Evolutionary conservation across 148 eudicot species (phyloP), one percentile per base, ranked within the genome.

Genomic region (Camellia japonica): DNA sequence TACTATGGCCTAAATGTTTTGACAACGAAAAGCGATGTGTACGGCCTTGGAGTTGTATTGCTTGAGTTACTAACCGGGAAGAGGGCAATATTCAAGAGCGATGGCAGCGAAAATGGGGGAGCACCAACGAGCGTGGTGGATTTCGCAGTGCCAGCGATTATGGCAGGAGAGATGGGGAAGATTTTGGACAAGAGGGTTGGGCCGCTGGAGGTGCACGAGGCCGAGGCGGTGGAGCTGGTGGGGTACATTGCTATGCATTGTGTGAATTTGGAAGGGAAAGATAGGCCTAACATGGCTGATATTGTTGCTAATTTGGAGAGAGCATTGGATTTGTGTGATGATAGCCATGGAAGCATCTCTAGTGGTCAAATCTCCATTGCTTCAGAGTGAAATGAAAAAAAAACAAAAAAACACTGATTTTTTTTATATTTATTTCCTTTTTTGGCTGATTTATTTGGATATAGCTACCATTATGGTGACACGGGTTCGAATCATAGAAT

Each of bases 1-100:
- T 93, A 93, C 69, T 93, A 92, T 44, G 89, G 91, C 19, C 84
- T 93, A 73, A 93, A 90, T 81, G 96, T 93, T 20, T 60, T 93
- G 61, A 93, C 98, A 18, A 82, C 90, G n/a, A 93, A 93, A 86
- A 93, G 96, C 23, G 98, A 93, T 74, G 96, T 93, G 0, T 93
- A 93, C 74, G 98, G 98, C 38, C 77, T 93, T 69, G 98, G 98
- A 15, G 91, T 93, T 20, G 97, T 93, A 14, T 64, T 93, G 81
- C 86, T 93, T 11, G 97, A 93, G 79, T 87, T 93, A 3, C 58
- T 93, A 66, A 91, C 95, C 2, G 97, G 97, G 44, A 93, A 87
- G 76, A 89, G 82, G 67, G 95, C 97, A 0, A 91, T 93, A 61
- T 91, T 93, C 79, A 91, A 84, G 88, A 30, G 38, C 38, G 38